Percentiles rank a stretch among this genome's conserved stretches.
phyloP scores from a whole-genome alignment of 108 stramenopile genomes.

The Skeletonema tropicum region DNA sequence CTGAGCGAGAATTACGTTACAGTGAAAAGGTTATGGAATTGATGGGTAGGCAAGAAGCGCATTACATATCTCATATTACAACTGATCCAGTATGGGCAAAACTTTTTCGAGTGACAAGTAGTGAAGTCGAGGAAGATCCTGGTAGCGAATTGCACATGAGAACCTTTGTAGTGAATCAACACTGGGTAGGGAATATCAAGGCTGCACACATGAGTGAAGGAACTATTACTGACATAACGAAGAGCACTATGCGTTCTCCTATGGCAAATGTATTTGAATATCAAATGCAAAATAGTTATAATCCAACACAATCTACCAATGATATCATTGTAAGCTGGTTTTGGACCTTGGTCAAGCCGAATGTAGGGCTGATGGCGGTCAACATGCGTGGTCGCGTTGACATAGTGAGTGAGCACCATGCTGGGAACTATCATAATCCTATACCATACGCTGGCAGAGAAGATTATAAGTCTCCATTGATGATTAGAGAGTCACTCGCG shows the following conservation, averaged over 20 bases:
- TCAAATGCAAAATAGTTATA: constrained; percentile 19
- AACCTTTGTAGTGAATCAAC: constrained; percentile 27
- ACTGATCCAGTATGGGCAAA: constrained; percentile 49
- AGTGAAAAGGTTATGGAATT: constrained; percentile 39
- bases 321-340: constrained; percentile 44
- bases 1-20: constrained; percentile 34
- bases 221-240: constrained; percentile 23
- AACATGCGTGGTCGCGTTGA: constrained; percentile 41
- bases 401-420: constrained; percentile 28
- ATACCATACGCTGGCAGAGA: constrained; percentile 33
- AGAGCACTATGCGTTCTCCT: constrained; percentile 35
- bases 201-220: constrained; percentile 23
- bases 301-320: constrained; percentile 44
- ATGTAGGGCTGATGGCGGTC: constrained; percentile 47
- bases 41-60: constrained; percentile 52
- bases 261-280: constrained; percentile 23
- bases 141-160: constrained; percentile 25
- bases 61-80: constrained; percentile 40
- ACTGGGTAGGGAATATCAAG: constrained; percentile 48
- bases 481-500: constrained; percentile 39
- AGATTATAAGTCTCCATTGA: constrained; percentile 31
- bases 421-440: constrained; percentile 46
- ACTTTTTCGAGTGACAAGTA: constrained; percentile 16
- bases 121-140: constrained; percentile 18
- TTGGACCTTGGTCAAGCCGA: constrained; percentile 32